Base-by-base conservation (phyloP, 169 alveolate species). In the Cryptosporidium andersoni region DNA sequence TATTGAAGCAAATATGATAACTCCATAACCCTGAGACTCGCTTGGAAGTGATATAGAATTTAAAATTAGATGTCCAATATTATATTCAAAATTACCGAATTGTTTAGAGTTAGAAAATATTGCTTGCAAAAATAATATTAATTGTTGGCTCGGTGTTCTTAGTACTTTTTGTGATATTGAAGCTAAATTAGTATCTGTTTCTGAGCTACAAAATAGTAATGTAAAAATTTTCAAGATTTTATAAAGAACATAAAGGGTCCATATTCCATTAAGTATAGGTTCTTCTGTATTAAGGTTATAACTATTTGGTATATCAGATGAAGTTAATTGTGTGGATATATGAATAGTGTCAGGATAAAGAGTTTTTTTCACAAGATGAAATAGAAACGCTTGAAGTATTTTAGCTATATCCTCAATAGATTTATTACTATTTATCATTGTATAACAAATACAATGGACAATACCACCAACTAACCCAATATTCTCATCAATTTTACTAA, bases 1-100 rank as follows among this genome's bases (percentile, higher is more conserved):
- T 68, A 74, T 55, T 39, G 66, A 43, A 9, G 85, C 55, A 45
- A 74, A 58, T 9, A 55, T 7, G 8, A 55, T 68, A 53, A 74
- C 85, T 2, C 85, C 85, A 48, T 40, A 74, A 58, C 85, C 85
- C 34, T 74, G 85, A 9, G 85, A 74, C 39, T 74, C 68, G 9
- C 74, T 58, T 2, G 40, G 11, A 5, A 74, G 60, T 16, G 55
- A 58, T 36, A 74, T 58, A 25, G 85, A 74, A 48, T 74, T 74
- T 48, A 74, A 74, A 8, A 74, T 12, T 42, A 74, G 62, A 48
- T 66, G 60, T 36, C 36, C 60, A 8, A 74, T 52, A 43, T 60
- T 55, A 12, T 74, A 37, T 4, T 68, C 85, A 25, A 74, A 45
- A 37, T 58, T 58, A 43, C 16, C 40, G 60, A 74, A 43, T 16